Base-by-base conservation (phyloP, 805 yeast species). In the Starmerella floris region DNA sequence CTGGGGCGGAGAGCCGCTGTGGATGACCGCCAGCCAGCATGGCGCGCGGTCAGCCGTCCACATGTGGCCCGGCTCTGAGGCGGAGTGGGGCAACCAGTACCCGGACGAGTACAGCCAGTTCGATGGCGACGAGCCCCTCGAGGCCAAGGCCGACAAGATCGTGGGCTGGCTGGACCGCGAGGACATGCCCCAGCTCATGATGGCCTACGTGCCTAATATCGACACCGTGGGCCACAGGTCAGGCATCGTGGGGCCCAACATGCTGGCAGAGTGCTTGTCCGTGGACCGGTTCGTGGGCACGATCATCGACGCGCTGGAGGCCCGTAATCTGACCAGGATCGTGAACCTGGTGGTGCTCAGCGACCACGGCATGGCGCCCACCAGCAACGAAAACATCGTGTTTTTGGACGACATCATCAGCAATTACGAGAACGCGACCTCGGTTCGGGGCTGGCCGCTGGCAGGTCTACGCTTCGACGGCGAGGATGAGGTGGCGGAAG, bases 11-110 rank as follows among this genome's bases (percentile, higher is more conserved):
- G 91, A 83, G 57, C 91, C 95, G 0, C 55, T 87, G 19, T 87
- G 96, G 96, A 63, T 69, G 26, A 82, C 93, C 1, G 84, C 88
- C 0, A 66, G 65, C 23, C 58, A 59, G 17, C 80, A 80, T 45
- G 78, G 76, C 5, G 69, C 79, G 2, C 63, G 63, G 3, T 62
- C 79, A 4, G 93, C 85, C 0, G 79, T 83, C n/a, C 94, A 85
- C 60, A 85, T 84, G 95, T 87, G 94, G 94, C 95, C 95, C 0
- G 95, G 95, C 1, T 76, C 85, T 45, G 94, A 84, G 52, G 93
- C 77, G 6, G 69, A 70, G 22, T 74, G 72, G 55, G 62, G 62
- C 28, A 66, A 72, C 42, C 58, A 59, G 4, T 70, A 68, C 20
- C 77, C 80, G 1, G 56, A 69, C 43, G 70, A 69, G 37, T 73